Evolutionary conservation across 2,329 filamentous ascomycete genomes (phyloP), one percentile per base, ranked within the genome.

Genomic region (Phialocephala subalpina): DNA sequence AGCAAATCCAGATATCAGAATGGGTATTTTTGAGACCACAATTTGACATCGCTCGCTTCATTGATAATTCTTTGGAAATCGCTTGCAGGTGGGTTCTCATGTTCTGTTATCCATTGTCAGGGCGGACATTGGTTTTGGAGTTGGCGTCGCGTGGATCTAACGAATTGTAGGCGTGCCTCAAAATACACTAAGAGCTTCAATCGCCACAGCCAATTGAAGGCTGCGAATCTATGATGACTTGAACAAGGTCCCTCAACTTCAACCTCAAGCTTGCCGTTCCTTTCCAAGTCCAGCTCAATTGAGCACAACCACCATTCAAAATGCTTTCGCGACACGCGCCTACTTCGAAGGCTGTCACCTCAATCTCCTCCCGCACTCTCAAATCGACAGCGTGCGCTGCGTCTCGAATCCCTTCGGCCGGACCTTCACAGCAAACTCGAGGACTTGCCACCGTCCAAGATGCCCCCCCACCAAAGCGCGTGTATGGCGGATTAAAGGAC

Each of bases 401-500:
- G 42, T 68, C 72, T 36, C 68, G 73, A 72, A 65, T 74, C 62
- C 66, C 72, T 64, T 64, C 73, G 56, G 70, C 80, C 73, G 61
- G 81, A 82, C 75, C 78, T 82, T 58, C 70, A 73, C 82, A 83
- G 73, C 87, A 88, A 78, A 81, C 80, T 77, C 90, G 95, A 79
- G 86, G 86, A 73, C 91, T 97, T 82, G 92, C 92, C 76, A 93
- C 92, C 68, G 91, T 94, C 73, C 90, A 92, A 79, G 92, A 94
- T 80, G 85, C 84, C 75, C 82, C 87, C 69, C 85, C 90, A 78
- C 90, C 91, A 80, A 82, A 83, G 76, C 89, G 87, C 73, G 86
- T 87, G 72, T 92, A 97, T 81, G 94, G 96, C 76, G 94, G 93
- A 65, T 87, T 99, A 74, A 92, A 89, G 82, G 96, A 99, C 80